Evolutionary conservation across 2,329 filamentous ascomycete species (phyloP).

Genomic region (Scytalidium sp.): DNA sequence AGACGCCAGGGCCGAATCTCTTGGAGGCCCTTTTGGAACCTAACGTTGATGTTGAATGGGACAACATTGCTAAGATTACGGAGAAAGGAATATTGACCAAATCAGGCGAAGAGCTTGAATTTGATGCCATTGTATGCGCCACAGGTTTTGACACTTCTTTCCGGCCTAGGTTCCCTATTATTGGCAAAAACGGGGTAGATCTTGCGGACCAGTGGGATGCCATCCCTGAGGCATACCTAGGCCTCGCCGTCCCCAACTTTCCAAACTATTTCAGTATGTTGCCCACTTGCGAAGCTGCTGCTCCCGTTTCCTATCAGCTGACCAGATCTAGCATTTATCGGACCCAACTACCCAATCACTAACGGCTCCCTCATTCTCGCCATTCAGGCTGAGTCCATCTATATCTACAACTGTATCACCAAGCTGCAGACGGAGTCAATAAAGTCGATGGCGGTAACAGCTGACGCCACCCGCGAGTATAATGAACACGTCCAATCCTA

Average conservation of each 20-base stretch:
- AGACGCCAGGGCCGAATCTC: slow-evolving; percentile 44
- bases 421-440: slow-evolving; percentile 42
- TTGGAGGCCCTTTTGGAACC: slow-evolving; percentile 39
- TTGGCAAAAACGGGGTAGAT: slow-evolving; percentile 6
- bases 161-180: slow-evolving; percentile 11
- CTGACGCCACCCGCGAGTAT: slow-evolving; percentile 45
- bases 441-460: slow-evolving; percentile 38
- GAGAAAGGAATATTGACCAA: slow-evolving; percentile 26
- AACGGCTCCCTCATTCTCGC: slow-evolving; percentile 8
- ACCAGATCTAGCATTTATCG: slow-evolving; percentile 1
- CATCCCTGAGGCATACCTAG: slow-evolving; percentile 10
- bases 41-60: slow-evolving; percentile 39
- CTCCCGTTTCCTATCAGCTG: neutral
- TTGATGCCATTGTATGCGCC: slow-evolving; percentile 26
- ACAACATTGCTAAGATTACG: slow-evolving; percentile 30
- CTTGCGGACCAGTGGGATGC: slow-evolving; percentile 10
- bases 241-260: slow-evolving; percentile 5
- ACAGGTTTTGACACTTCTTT: slow-evolving; percentile 26
- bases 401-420: slow-evolving; percentile 5
- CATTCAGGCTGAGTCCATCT: slow-evolving; percentile 3
- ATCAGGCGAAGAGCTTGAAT: slow-evolving; percentile 18
- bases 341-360: slow-evolving; percentile 9
- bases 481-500: slow-evolving; percentile 43
- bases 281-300: neutral
- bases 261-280: slow-evolving; percentile 8